These are phyloP conservation scores for Suillus discolor DNA, from an alignment of 768 basidiomycete genomes.

Conservation along the genomic window DNA sequence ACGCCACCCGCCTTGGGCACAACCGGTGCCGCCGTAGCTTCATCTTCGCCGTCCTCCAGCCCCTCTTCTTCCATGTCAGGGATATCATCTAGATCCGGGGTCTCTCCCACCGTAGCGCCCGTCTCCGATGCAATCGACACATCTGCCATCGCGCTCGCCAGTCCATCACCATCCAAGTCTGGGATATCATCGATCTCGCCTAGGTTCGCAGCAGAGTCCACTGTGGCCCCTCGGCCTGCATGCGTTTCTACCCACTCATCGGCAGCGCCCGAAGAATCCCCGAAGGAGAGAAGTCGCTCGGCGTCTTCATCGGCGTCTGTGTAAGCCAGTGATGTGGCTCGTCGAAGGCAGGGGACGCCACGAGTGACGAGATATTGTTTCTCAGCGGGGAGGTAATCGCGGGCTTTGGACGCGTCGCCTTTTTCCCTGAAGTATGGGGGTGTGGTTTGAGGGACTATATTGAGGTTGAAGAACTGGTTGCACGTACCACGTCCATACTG, in stretches of 20 bases:
- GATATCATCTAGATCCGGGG: slow-evolving; percentile 96
- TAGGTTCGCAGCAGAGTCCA: slow-evolving; percentile 58
- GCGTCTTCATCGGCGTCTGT: slow-evolving; percentile 97
- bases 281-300: slow-evolving; percentile 88
- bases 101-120: slow-evolving; percentile 47
- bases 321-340: slow-evolving; percentile 90
- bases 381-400: slow-evolving; percentile 92
- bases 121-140: slow-evolving; percentile 45
- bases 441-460: slow-evolving; percentile 10
- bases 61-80: slow-evolving; percentile 99
- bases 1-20: slow-evolving; percentile 49
- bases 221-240: slow-evolving; percentile 64
- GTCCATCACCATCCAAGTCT: slow-evolving; percentile 67
- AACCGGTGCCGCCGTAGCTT: slow-evolving; percentile 75
- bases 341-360: slow-evolving; percentile 94
- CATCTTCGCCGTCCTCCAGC: slow-evolving; percentile 85
- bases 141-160: slow-evolving; percentile 46
- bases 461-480: slow-evolving; percentile 1
- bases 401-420: slow-evolving; percentile 80
- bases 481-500: slow-evolving; percentile 93
- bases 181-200: slow-evolving; percentile 84
- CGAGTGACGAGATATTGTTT: slow-evolving; percentile 97
- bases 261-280: slow-evolving; percentile 57
- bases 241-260: slow-evolving; percentile 99
- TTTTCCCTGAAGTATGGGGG: slow-evolving; percentile 70